Evolutionary conservation across 768 basidiomycete genomes (phyloP).

Genomic region (Suillus cothurnatus): DNA sequence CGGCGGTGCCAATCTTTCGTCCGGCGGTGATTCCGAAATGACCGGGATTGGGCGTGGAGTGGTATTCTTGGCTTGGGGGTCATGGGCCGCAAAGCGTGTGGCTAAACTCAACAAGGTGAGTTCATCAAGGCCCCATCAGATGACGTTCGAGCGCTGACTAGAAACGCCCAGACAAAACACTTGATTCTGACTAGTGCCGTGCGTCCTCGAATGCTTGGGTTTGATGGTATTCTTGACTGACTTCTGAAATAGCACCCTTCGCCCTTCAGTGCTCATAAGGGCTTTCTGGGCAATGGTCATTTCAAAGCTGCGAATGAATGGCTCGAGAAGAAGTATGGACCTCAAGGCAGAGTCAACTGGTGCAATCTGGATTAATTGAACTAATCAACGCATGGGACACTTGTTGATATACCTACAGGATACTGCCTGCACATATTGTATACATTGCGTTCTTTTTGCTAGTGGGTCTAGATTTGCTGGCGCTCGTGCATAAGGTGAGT

Average conservation of each 20-base stretch:
- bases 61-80: slow-evolving; percentile 91
- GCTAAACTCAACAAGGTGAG: slow-evolving; percentile 72
- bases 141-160: slow-evolving; percentile 4
- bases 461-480: neutral
- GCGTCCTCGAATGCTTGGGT: slow-evolving; percentile 32
- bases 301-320: slow-evolving; percentile 88
- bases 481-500: neutral
- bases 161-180: slow-evolving; percentile 63
- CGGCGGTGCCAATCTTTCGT: slow-evolving; percentile 68
- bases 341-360: slow-evolving; percentile 74
- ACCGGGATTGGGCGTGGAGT: slow-evolving; percentile 70
- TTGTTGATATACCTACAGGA: slow-evolving; percentile 27
- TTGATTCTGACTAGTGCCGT: slow-evolving; percentile 78
- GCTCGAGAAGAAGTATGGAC: slow-evolving; percentile 79
- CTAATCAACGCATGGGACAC: slow-evolving; percentile 12
- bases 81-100: slow-evolving; percentile 83
- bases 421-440: slow-evolving; percentile 22
- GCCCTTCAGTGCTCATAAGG: slow-evolving; percentile 73
- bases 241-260: slow-evolving; percentile 71
- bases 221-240: slow-evolving; percentile 27
- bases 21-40: slow-evolving; percentile 33
- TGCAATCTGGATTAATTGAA: slow-evolving; percentile 42
- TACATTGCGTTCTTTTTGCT: slow-evolving; percentile 6
- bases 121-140: slow-evolving; percentile 7
- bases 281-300: slow-evolving; percentile 89